These are phyloP conservation scores for Ophiocordyceps camponoti-saundersi DNA, from an alignment of 2,329 filamentous ascomycete species.

Conservation along the genomic window DNA sequence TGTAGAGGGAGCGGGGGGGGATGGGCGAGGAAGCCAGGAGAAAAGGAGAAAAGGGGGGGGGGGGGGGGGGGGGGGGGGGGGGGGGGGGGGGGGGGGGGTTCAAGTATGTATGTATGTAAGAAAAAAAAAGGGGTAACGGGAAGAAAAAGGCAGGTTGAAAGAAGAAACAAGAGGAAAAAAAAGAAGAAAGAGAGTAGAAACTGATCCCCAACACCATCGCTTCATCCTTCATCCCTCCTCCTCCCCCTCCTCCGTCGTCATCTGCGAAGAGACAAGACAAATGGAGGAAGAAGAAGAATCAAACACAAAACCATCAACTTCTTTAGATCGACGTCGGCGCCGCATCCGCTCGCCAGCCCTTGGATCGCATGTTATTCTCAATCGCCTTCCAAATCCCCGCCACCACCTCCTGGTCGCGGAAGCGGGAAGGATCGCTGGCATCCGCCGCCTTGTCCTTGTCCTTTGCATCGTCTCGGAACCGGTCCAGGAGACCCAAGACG, in stretches of 20 bases:
- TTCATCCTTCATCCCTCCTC: too few relatives aligned
- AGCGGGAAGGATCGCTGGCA: constrained; percentile 39
- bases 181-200: too few relatives aligned
- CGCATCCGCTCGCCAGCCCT: constrained; percentile 64
- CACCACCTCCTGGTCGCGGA: constrained; percentile 83
- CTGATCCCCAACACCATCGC: background rate
- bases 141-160: too few relatives aligned
- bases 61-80: too few relatives aligned
- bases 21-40: too few relatives aligned
- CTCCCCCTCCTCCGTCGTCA: background rate
- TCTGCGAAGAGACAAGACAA: background rate
- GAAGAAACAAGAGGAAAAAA: too few relatives aligned
- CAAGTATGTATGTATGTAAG: too few relatives aligned
- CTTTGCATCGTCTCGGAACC: constrained; percentile 26
- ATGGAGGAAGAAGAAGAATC: background rate
- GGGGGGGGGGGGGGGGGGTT: too few relatives aligned
- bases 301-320: too few relatives aligned
- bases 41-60: too few relatives aligned
- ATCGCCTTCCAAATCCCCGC: constrained; percentile 85
- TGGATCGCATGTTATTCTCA: constrained; percentile 71
- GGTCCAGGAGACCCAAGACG: constrained; percentile 62
- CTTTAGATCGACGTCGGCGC: constrained; percentile 36
- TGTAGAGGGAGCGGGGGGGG: too few relatives aligned
- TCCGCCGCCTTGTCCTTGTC: constrained; percentile 27
- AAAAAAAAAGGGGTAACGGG: too few relatives aligned